These are phyloP conservation scores for Casuarina glauca DNA, from an alignment of 306 rosid species.

Conservation along the genomic window DNA sequence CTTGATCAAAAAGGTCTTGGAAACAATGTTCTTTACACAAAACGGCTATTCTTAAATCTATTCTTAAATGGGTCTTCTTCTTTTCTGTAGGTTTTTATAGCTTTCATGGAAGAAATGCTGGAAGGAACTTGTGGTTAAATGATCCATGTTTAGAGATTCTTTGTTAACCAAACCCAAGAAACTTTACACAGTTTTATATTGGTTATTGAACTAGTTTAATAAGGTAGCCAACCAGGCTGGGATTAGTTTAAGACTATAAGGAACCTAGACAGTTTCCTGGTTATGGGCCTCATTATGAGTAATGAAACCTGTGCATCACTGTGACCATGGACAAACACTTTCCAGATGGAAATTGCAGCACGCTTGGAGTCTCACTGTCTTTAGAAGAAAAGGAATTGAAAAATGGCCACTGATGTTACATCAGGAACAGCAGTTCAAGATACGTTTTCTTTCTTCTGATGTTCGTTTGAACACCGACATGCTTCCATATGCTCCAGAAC, in stretches of 20 bases:
- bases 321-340: conserved; percentile 27
- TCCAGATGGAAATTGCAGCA: conserved; percentile 36
- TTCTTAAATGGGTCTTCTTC: no score
- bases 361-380: conserved; percentile 12
- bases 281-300: conserved; percentile 42
- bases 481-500: background rate
- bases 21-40: background rate
- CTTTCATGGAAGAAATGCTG: no score
- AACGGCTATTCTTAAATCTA: background rate
- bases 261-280: conserved; percentile 27
- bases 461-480: background rate
- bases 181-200: background rate
- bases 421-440: background rate
- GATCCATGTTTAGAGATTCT: no score
- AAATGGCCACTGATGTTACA: background rate
- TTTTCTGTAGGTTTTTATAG: no score
- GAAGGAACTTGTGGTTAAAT: no score
- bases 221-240: conserved; percentile 14
- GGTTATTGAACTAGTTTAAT: background rate
- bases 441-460: background rate
- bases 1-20: background rate
- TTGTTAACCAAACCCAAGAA: background rate
- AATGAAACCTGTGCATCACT: conserved; percentile 14
- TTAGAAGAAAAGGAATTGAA: background rate
- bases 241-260: conserved; percentile 17